Evolutionary conservation across 495 filamentous ascomycete species (phyloP).

Genomic region (Bathelium albidoporum): DNA sequence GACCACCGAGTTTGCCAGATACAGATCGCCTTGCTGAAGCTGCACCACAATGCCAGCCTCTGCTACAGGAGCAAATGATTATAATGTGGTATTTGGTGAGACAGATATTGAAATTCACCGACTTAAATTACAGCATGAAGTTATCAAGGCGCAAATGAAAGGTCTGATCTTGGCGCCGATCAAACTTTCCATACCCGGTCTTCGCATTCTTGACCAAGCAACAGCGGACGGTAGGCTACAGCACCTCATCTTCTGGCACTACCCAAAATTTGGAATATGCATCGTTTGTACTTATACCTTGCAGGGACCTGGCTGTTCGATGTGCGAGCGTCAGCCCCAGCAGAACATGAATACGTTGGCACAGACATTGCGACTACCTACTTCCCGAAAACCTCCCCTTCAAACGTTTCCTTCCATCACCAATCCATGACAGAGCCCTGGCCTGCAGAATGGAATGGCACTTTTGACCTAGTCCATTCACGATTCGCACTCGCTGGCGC

Average conservation of each 20-base stretch:
- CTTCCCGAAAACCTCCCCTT: neutral
- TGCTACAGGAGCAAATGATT: neutral
- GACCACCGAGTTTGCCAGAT: no score
- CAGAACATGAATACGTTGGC: neutral
- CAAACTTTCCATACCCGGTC: neutral
- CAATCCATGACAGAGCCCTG: slow-evolving; percentile 12
- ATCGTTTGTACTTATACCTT: neutral
- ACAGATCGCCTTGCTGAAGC: no score
- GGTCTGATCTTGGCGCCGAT: neutral
- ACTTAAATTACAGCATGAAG: neutral
- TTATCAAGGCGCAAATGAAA: neutral
- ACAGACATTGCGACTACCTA: neutral
- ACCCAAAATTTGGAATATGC: no score
- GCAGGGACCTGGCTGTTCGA: neutral
- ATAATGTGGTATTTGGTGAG: neutral
- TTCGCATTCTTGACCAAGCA: neutral
- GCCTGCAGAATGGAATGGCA: slow-evolving; percentile 6
- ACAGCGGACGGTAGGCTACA: neutral
- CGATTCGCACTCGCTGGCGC: slow-evolving; percentile 6
- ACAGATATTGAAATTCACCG: neutral
- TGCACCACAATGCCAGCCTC: neutral
- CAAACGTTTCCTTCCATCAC: neutral
- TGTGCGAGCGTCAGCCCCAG: neutral
- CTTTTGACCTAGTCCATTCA: slow-evolving; percentile 13
- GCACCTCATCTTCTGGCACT: neutral